These are phyloP conservation scores for Plasmodium knowlesi DNA, from an alignment of 169 alveolate genomes.

Conservation along the genomic window DNA sequence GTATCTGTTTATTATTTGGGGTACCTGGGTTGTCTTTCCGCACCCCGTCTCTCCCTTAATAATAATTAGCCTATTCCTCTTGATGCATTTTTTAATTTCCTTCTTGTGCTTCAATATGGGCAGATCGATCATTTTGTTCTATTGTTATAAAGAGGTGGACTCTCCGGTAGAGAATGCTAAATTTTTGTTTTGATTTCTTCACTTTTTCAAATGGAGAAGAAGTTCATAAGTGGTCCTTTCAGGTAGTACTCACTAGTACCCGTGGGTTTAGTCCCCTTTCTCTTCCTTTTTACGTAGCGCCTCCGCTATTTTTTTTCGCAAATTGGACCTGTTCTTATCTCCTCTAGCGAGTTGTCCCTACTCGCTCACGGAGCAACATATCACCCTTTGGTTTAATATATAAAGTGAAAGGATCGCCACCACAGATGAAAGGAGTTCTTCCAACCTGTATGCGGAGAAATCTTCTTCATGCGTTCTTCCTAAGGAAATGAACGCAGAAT, in stretches of 20 bases:
- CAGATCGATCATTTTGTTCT: slow-evolving; percentile 17
- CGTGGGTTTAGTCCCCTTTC: neutral
- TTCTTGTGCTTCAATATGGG: slow-evolving; percentile 54
- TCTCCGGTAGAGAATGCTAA: neutral
- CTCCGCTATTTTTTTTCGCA: neutral
- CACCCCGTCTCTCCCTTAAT: slow-evolving; percentile 96
- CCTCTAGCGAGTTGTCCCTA: neutral
- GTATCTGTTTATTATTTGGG: slow-evolving; percentile 91
- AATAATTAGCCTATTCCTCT: slow-evolving; percentile 25
- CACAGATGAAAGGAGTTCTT: neutral
- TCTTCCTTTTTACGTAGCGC: neutral
- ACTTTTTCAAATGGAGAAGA: neutral
- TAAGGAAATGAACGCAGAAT: neutral
- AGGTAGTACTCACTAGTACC: neutral
- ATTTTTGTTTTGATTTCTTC: neutral
- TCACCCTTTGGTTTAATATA: neutral
- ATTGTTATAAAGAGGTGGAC: neutral
- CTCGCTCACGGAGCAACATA: neutral
- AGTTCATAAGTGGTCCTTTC: neutral
- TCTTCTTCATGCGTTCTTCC: neutral
- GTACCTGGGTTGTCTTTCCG: slow-evolving; percentile 97
- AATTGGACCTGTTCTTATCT: neutral
- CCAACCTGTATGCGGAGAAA: neutral
- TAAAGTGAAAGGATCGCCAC: neutral
- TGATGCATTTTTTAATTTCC: slow-evolving; percentile 46